phyloP scores from a whole-genome alignment of 2,329 filamentous ascomycete genomes.

The Knoxdaviesia proteae region DNA sequence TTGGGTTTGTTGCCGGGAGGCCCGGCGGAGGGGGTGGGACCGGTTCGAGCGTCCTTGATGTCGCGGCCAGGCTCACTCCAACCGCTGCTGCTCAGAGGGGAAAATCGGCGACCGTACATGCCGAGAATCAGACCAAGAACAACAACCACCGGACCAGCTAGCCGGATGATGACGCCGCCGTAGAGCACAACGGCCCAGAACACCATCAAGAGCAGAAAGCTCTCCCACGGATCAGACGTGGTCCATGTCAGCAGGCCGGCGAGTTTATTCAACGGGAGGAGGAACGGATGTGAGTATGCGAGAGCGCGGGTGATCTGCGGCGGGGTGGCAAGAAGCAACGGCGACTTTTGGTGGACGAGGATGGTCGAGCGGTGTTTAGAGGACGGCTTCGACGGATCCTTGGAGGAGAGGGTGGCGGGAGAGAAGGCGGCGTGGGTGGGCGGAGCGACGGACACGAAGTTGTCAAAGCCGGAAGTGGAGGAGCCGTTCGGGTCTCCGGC shows the following conservation, averaged over 20 bases:
- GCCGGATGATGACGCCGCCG: constrained; percentile 62
- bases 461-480: constrained; percentile 2
- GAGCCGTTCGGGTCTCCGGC: constrained; percentile 3
- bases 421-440: constrained; percentile 84
- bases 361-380: constrained; percentile 61
- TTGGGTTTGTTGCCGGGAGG: constrained; percentile 8
- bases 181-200: constrained; percentile 84
- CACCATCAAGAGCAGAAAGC: constrained; percentile 64
- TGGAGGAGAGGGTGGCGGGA: constrained; percentile 46
- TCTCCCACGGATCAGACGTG: constrained; percentile 85
- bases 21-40: constrained; percentile 1
- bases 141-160: constrained; percentile 64
- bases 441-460: constrained; percentile 18
- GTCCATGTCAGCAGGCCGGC: constrained; percentile 85
- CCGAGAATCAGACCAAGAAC: constrained; percentile 64
- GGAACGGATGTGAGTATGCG: constrained; percentile 87
- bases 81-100: constrained; percentile 69
- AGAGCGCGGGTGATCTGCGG: constrained; percentile 86
- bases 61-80: constrained; percentile 33
- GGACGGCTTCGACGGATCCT: constrained; percentile 33
- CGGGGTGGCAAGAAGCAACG: constrained; percentile 76
- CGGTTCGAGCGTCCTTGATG: constrained; percentile 10
- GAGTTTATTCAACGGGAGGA: constrained; percentile 71
- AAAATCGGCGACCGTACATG: constrained; percentile 84
- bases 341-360: constrained; percentile 91